phyloP scores from a whole-genome alignment of 805 yeast species.

The Starmerella potacharoeniae region DNA sequence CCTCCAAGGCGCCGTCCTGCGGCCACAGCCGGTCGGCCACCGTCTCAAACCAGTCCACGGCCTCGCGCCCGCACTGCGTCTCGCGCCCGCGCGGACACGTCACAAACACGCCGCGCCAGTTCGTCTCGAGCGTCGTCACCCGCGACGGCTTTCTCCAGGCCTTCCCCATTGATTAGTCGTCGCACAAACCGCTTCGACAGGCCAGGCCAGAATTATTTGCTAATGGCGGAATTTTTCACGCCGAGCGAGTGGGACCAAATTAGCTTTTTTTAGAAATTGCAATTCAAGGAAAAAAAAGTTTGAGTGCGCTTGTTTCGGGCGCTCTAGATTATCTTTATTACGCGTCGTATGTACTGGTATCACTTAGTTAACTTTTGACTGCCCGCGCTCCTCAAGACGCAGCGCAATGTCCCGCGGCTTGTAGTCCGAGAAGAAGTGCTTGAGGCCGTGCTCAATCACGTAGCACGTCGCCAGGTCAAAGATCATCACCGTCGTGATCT shows the following conservation, averaged over 20 bases:
- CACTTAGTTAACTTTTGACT: constrained; percentile 6
- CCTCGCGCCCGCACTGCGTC: constrained; percentile 22
- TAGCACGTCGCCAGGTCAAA: constrained; percentile 68
- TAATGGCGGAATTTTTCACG: neutral
- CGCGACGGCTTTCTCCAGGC: constrained; percentile 17
- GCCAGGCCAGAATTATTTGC: neutral
- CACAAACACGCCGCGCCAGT: constrained; percentile 77
- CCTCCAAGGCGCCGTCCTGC: constrained; percentile 26
- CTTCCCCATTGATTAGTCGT: constrained; percentile 6
- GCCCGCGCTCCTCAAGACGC: constrained; percentile 26
- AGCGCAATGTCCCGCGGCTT: constrained; percentile 84
- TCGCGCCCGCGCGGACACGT: constrained; percentile 81
- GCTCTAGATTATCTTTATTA: no score
- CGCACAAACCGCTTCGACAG: neutral
- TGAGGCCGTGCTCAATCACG: constrained; percentile 69
- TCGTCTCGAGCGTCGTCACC: constrained; percentile 49
- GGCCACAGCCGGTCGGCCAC: constrained; percentile 32
- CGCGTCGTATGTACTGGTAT: no score
- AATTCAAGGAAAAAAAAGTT: no score
- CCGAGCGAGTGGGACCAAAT: no score
- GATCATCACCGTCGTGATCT: constrained; percentile 60
- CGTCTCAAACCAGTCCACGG: constrained; percentile 19
- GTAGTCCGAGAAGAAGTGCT: constrained; percentile 77
- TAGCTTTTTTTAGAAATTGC: no score
- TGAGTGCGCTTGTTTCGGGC: no score